These are phyloP conservation scores for Nemania sp. DNA, from an alignment of 2,329 filamentous ascomycete genomes.

Conservation along the genomic window DNA sequence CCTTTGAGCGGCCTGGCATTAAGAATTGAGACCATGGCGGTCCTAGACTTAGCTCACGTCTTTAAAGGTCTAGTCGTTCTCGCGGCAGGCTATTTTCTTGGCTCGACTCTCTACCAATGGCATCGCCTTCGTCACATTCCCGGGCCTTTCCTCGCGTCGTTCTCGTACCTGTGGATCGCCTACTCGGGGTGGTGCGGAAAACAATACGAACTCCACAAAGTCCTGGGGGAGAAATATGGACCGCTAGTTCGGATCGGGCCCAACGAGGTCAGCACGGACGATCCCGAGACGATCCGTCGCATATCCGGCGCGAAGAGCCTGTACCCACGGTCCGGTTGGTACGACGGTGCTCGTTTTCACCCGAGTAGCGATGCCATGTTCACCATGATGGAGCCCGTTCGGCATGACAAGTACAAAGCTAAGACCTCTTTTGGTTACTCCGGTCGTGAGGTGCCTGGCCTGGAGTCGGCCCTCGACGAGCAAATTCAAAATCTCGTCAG, in stretches of 20 bases:
- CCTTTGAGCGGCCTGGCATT: too few species aligned
- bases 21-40: conserved; percentile 2
- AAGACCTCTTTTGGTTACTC: conserved; percentile 27
- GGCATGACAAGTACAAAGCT: conserved; percentile 31
- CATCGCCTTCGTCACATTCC: conserved; percentile 32
- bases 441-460: conserved; percentile 28
- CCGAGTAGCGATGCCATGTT: conserved; percentile 29
- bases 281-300: conserved; percentile 28
- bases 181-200: conserved; percentile 30
- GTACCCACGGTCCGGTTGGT: conserved; percentile 29
- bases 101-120: conserved; percentile 32
- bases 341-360: conserved; percentile 27
- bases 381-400: conserved; percentile 21
- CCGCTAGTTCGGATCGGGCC: conserved; percentile 44
- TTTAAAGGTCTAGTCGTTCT: conserved; percentile 1
- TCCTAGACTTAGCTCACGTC: conserved; percentile 1
- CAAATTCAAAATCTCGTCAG: conserved; percentile 26
- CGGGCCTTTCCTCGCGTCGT: conserved; percentile 34
- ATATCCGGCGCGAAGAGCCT: conserved; percentile 23
- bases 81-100: conserved; percentile 18
- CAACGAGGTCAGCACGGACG: conserved; percentile 43
- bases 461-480: conserved; percentile 30
- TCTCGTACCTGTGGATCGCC: conserved; percentile 43
- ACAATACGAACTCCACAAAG: conserved; percentile 31
- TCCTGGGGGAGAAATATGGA: conserved; percentile 34